Percentiles rank a stretch among this genome's conserved stretches.
Evolutionary conservation across 2,329 filamentous ascomycete species (phyloP).

Genomic region (Colletotrichum sidae): DNA sequence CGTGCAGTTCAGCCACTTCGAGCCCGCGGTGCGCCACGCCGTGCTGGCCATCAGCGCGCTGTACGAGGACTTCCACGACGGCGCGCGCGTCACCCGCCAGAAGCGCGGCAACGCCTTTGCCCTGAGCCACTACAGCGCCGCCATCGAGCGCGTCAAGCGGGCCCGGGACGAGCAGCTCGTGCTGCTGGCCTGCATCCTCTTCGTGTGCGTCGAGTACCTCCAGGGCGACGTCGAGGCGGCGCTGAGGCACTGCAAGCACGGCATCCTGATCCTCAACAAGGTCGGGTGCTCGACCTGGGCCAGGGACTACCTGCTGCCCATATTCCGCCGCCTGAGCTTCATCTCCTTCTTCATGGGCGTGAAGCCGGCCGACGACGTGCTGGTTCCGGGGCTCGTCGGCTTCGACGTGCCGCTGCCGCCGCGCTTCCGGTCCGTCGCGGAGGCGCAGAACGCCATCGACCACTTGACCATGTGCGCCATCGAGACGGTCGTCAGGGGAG

Average conservation of each 20-base stretch:
- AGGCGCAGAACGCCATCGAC: constrained; percentile 48
- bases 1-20: constrained; percentile 56
- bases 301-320: constrained; percentile 48
- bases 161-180: constrained; percentile 43
- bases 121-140: constrained; percentile 45
- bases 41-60: constrained; percentile 61
- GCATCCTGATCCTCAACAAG: constrained; percentile 27
- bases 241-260: constrained; percentile 26
- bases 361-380: constrained; percentile 39
- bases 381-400: constrained; percentile 50
- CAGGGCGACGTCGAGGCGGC: constrained; percentile 58
- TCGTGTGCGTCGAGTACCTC: constrained; percentile 66
- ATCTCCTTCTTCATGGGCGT: constrained; percentile 18
- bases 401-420: constrained; percentile 46
- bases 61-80: constrained; percentile 49
- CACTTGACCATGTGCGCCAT: constrained; percentile 44
- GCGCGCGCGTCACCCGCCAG: constrained; percentile 28
- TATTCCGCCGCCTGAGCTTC: constrained; percentile 27
- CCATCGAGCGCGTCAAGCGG: constrained; percentile 42
- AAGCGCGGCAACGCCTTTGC: constrained; percentile 33
- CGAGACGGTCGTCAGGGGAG: constrained; percentile 44
- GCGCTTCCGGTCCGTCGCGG: constrained; percentile 47
- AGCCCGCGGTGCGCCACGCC: constrained; percentile 61
- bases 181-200: constrained; percentile 60
- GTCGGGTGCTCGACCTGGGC: constrained; percentile 46